Evolutionary conservation across 805 yeast species (phyloP).

Genomic region (Jamesozyma rosinii): DNA sequence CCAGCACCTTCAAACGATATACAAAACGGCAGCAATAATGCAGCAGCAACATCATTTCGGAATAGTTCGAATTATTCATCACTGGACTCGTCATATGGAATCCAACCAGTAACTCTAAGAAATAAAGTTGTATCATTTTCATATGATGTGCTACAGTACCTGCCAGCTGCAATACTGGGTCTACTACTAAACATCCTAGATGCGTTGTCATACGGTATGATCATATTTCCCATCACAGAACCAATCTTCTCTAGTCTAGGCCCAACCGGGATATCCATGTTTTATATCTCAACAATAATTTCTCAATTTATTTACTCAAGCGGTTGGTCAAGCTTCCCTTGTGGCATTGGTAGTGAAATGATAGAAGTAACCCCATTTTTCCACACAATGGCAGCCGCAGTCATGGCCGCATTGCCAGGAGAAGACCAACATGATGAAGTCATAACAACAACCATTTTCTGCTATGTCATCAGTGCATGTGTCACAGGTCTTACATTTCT

Average conservation of each 20-base stretch:
- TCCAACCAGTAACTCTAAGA: background rate
- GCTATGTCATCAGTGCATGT: conserved; percentile 75
- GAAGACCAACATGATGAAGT: conserved; percentile 54
- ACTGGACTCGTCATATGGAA: no score
- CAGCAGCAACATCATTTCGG: no score
- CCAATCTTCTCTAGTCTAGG: conserved; percentile 69
- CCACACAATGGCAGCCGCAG: conserved; percentile 82
- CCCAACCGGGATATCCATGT: conserved; percentile 87
- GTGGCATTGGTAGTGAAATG: conserved; percentile 97
- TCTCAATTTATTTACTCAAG: conserved; percentile 81
- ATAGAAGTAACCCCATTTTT: conserved; percentile 98
- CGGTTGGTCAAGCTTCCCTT: conserved; percentile 82
- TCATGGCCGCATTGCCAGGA: conserved; percentile 35
- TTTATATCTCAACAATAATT: conserved; percentile 82
- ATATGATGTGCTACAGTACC: conserved; percentile 16
- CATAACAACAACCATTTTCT: conserved; percentile 75
- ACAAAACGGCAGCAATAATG: background rate
- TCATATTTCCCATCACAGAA: conserved; percentile 85
- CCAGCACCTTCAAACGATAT: conserved; percentile 9
- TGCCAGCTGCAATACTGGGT: conserved; percentile 82
- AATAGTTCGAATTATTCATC: no score
- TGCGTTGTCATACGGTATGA: conserved; percentile 95
- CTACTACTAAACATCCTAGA: conserved; percentile 78
- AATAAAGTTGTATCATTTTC: conserved; percentile 4
- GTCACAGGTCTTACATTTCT: conserved; percentile 81